Evolutionary conservation across 1,284 basidiomycete species (phyloP).

Genomic region (Chalciporus piperatoides): DNA sequence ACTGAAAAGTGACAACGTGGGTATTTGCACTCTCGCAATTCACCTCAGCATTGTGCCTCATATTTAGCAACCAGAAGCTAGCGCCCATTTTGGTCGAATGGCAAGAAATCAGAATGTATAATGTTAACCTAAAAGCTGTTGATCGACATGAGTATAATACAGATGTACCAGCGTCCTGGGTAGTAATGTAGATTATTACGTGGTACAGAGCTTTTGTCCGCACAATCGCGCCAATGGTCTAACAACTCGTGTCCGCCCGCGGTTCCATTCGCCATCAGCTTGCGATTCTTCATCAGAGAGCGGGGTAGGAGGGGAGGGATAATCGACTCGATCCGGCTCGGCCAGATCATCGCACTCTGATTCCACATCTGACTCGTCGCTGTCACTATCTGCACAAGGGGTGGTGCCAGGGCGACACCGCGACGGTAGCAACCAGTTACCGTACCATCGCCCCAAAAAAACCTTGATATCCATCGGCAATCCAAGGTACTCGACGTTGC

Average conservation of each 20-base stretch:
- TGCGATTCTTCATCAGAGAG: slow-evolving; percentile 20
- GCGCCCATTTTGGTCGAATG: background rate
- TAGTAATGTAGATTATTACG: slow-evolving; percentile 3
- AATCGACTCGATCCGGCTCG: slow-evolving; percentile 26
- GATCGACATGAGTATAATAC: slow-evolving; percentile 5
- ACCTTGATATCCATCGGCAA: slow-evolving; percentile 64
- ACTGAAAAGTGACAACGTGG: background rate
- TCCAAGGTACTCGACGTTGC: slow-evolving; percentile 76
- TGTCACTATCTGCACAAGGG: slow-evolving; percentile 12
- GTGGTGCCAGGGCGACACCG: slow-evolving; percentile 16
- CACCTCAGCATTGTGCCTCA: background rate
- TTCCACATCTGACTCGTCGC: slow-evolving; percentile 28
- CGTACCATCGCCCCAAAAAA: slow-evolving; percentile 65
- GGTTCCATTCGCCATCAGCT: slow-evolving; percentile 18
- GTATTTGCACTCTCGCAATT: background rate
- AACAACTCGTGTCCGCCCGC: slow-evolving; percentile 25
- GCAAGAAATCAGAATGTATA: slow-evolving; percentile 7
- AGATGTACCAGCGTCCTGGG: background rate
- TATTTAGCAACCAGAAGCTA: background rate
- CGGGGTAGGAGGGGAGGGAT: slow-evolving; percentile 23
- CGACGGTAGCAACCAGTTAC: slow-evolving; percentile 46
- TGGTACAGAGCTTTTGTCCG: slow-evolving; percentile 16
- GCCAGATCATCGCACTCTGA: slow-evolving; percentile 24
- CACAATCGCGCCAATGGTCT: slow-evolving; percentile 21
- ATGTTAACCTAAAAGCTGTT: slow-evolving; percentile 9